phyloP scores from a whole-genome alignment of 495 filamentous ascomycete genomes.

The Penicillium turbatum region DNA sequence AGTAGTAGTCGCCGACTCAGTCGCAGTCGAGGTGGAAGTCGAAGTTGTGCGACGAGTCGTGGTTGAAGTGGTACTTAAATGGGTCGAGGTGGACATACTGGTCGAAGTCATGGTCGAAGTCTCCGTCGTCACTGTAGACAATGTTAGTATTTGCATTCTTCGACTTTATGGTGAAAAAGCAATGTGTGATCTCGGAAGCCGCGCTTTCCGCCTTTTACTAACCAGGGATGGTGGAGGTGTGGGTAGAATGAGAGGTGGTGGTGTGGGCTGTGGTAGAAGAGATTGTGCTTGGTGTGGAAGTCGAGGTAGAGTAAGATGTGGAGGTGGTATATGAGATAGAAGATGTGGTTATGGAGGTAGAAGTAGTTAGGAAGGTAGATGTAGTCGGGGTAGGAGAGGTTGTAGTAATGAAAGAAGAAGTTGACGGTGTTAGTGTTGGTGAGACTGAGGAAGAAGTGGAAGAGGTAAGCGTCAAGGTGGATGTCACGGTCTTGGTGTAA shows the following conservation, averaged over 20 bases:
- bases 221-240: slow-evolving; percentile 6
- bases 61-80: slow-evolving; percentile 9
- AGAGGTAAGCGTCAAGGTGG: not conserved
- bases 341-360: slow-evolving; percentile 2
- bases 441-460: not conserved
- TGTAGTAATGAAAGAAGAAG: slow-evolving; percentile 18
- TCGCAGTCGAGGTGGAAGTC: slow-evolving; percentile 15
- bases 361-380: not conserved
- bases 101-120: slow-evolving; percentile 1
- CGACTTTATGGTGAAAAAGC: not conserved
- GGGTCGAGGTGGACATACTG: slow-evolving; percentile 1
- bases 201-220: slow-evolving; percentile 5
- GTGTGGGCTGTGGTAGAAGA: not conserved
- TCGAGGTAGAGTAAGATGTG: slow-evolving; percentile 6
- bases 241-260: slow-evolving; percentile 3
- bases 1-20: slow-evolving; percentile 13
- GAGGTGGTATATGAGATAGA: slow-evolving; percentile 5
- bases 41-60: slow-evolving; percentile 14
- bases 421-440: slow-evolving; percentile 6
- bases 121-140: not conserved
- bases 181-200: slow-evolving; percentile 2
- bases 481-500: not conserved
- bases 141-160: not conserved
- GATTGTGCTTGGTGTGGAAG: slow-evolving; percentile 12
- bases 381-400: slow-evolving; percentile 8